These are phyloP conservation scores for Phalaenopsis aphrodite DNA, from an alignment of 106 monocot species.

Conservation along the genomic window DNA sequence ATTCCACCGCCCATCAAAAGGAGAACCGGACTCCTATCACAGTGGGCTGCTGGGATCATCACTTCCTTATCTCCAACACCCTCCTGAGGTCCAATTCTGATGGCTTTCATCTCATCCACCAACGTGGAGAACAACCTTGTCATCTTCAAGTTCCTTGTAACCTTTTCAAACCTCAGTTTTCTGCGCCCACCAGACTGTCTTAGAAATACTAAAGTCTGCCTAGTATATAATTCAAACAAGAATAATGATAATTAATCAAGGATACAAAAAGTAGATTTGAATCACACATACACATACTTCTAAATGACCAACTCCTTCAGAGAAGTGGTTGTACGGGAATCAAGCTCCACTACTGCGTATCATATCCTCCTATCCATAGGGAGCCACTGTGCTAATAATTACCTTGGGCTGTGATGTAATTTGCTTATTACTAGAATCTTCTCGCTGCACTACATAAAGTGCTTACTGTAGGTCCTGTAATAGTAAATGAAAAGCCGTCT, in stretches of 20 bases:
- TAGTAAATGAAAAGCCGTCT: too few relatives aligned
- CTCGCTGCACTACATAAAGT: too few relatives aligned
- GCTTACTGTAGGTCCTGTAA: too few relatives aligned
- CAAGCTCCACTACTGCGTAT: too few relatives aligned
- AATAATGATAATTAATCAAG: not conserved
- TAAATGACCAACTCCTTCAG: too few relatives aligned
- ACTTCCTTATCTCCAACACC: slow-evolving; percentile 27
- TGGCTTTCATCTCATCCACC: slow-evolving; percentile 88
- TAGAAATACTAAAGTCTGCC: too few relatives aligned
- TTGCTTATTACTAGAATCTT: too few relatives aligned
- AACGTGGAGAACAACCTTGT: slow-evolving; percentile 73
- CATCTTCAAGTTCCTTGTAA: slow-evolving; percentile 65
- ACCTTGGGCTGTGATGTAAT: too few relatives aligned
- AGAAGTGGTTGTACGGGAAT: too few relatives aligned
- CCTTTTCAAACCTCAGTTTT: slow-evolving; percentile 74
- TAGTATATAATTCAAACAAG: not conserved
- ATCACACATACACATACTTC: too few relatives aligned
- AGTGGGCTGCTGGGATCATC: slow-evolving; percentile 75
- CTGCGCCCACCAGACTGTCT: slow-evolving; percentile 12
- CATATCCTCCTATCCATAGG: too few relatives aligned
- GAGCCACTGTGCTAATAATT: too few relatives aligned
- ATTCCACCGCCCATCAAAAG: slow-evolving; percentile 95
- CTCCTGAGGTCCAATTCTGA: slow-evolving; percentile 27
- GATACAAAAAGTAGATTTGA: not conserved
- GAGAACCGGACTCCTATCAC: slow-evolving; percentile 81